phyloP scores from a whole-genome alignment of 345 rosid species.

The Gossypium stocksii region DNA sequence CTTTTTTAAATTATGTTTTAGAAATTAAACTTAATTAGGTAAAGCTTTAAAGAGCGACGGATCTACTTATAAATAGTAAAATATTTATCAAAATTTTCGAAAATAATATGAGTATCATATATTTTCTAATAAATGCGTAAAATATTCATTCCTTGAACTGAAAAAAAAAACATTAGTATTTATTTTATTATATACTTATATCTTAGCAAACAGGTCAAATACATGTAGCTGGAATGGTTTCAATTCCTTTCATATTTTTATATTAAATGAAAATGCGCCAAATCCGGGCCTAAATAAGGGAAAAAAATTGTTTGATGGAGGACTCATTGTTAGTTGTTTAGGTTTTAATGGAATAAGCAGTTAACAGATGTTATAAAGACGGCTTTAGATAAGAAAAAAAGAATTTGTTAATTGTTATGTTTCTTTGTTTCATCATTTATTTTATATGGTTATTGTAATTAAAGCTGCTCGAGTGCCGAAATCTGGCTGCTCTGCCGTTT shows the following conservation, averaged over 20 bases:
- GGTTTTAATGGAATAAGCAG: slow-evolving; percentile 2
- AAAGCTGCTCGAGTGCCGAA: background rate
- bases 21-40: background rate
- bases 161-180: background rate
- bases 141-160: background rate
- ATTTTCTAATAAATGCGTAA: background rate
- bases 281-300: too few species aligned
- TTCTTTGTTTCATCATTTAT: slow-evolving; percentile 2
- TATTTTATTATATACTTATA: background rate
- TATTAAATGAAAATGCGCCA: background rate
- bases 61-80: background rate
- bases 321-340: background rate
- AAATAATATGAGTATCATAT: background rate
- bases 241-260: background rate
- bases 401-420: background rate
- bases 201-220: background rate
- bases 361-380: background rate
- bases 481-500: background rate
- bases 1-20: background rate
- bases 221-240: background rate
- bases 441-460: background rate
- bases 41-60: background rate
- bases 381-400: background rate
- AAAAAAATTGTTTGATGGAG: background rate
- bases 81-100: background rate